Evolutionary conservation across 768 basidiomycete genomes (phyloP).

Genomic region (Mycena rosella): DNA sequence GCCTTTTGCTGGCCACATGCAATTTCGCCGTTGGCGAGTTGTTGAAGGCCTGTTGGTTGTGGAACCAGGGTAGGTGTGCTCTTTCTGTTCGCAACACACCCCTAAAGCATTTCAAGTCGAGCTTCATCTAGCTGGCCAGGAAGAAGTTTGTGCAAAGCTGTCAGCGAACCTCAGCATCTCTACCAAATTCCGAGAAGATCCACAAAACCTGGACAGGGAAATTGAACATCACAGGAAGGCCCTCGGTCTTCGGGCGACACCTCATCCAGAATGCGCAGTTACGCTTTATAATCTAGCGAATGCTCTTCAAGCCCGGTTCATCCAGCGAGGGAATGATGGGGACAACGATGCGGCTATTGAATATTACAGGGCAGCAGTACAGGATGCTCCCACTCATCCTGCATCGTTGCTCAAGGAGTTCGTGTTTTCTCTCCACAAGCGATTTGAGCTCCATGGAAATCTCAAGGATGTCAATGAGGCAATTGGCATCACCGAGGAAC

Average conservation of each 20-base stretch:
- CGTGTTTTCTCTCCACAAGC: not conserved
- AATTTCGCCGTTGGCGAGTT: not conserved
- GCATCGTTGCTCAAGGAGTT: not conserved
- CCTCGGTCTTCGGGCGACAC: not conserved
- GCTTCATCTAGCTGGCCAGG: conserved; percentile 2
- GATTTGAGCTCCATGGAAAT: not conserved
- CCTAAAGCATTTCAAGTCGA: conserved; percentile 1
- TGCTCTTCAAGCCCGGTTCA: not conserved
- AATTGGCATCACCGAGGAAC: not conserved
- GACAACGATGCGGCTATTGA: not conserved
- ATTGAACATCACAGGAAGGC: conserved; percentile 13
- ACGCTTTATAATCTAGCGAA: conserved; percentile 11
- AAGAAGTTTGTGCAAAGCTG: conserved; percentile 10
- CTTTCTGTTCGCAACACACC: not conserved
- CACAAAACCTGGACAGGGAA: conserved; percentile 1
- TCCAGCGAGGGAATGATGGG: not conserved
- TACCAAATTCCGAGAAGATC: conserved; percentile 4
- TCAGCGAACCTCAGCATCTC: conserved; percentile 8
- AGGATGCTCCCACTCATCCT: not conserved
- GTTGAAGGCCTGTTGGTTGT: conserved; percentile 11
- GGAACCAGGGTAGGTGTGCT: not conserved
- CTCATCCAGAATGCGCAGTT: conserved; percentile 4
- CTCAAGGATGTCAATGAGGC: not conserved
- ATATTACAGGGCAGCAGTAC: not conserved
- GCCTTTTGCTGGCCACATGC: not conserved